Percentiles rank a stretch among this genome's conserved stretches.
Conservation (phyloP, 306 rosid genomes). For the Pyrus betulifolia region DNA sequence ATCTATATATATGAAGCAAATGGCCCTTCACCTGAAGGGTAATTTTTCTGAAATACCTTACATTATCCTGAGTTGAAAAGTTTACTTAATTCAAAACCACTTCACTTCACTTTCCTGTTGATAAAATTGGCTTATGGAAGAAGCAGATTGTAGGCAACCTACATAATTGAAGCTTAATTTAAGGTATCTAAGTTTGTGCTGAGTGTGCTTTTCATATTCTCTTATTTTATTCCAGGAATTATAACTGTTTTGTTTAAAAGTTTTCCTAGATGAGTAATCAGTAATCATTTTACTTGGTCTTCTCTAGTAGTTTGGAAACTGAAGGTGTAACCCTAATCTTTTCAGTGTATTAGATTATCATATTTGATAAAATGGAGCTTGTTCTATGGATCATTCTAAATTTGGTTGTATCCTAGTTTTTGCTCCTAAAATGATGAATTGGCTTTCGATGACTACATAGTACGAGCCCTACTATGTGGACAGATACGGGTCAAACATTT, state of each 20-base stretch:
- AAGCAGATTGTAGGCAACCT: neutral
- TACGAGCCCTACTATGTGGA: conserved; percentile 78
- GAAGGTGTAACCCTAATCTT: too few relatives aligned
- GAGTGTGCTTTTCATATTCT: neutral
- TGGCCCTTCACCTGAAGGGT: neutral
- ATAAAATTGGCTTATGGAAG: too few relatives aligned
- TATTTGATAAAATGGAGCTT: conserved; percentile 41
- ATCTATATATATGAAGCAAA: neutral
- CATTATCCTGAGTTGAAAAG: neutral
- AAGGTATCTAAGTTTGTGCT: neutral
- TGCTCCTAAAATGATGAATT: conserved; percentile 69
- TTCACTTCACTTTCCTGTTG: neutral
- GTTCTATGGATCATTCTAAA: conserved; percentile 62
- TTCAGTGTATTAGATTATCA: neutral
- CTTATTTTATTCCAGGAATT: neutral
- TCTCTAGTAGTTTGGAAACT: neutral
- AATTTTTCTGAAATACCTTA: neutral
- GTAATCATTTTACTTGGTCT: neutral
- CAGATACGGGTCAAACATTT: conserved; percentile 95
- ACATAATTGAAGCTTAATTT: neutral
- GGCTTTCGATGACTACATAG: conserved; percentile 96
- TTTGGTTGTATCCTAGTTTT: conserved; percentile 62
- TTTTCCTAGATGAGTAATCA: too few relatives aligned
- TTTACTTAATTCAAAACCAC: neutral
- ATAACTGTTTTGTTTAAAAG: too few relatives aligned